These are phyloP conservation scores for Myriosclerotinia curreyana DNA, from an alignment of 2,329 filamentous ascomycete genomes.

Conservation along the genomic window DNA sequence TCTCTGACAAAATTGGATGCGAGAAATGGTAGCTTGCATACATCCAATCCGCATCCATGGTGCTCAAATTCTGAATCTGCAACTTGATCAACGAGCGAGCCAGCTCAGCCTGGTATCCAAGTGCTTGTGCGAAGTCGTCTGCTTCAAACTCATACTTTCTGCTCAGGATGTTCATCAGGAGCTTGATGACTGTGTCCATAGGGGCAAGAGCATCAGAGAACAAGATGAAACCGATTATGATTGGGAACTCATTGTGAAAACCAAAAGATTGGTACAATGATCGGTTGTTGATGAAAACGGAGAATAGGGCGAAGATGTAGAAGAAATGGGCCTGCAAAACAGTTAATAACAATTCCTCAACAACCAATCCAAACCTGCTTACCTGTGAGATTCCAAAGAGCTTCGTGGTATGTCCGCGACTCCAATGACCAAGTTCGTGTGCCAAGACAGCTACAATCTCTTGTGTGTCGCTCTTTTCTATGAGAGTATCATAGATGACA, in stretches of 20 bases:
- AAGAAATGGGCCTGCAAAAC: constrained; percentile 75
- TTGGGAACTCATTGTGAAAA: constrained; percentile 77
- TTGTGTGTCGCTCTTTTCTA: constrained; percentile 88
- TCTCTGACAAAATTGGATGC: constrained; percentile 91
- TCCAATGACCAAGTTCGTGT: constrained; percentile 97
- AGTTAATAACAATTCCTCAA: constrained; percentile 35
- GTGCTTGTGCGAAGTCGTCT: constrained; percentile 79
- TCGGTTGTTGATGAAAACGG: constrained; percentile 92
- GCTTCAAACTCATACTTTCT: constrained; percentile 96
- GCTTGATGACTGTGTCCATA: constrained; percentile 91
- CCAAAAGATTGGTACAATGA: constrained; percentile 91
- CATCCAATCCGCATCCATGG: constrained; percentile 98
- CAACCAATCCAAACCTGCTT: constrained; percentile 30
- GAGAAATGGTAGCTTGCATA: constrained; percentile 99
- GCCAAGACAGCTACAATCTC: constrained; percentile 94
- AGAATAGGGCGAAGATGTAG: constrained; percentile 96
- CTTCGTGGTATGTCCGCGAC: constrained; percentile 88
- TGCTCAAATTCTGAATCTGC: constrained; percentile 96
- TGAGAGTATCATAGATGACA: constrained; percentile 96
- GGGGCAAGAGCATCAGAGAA: constrained; percentile 96
- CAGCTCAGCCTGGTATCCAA: constrained; percentile 81
- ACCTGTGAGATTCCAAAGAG: constrained; percentile 84
- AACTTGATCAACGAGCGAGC: constrained; percentile 91
- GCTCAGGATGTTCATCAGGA: constrained; percentile 93
- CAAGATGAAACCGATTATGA: constrained; percentile 94